Base-by-base conservation (phyloP, 2,329 filamentous ascomycete genomes). In the Ascochyta lentis region DNA sequence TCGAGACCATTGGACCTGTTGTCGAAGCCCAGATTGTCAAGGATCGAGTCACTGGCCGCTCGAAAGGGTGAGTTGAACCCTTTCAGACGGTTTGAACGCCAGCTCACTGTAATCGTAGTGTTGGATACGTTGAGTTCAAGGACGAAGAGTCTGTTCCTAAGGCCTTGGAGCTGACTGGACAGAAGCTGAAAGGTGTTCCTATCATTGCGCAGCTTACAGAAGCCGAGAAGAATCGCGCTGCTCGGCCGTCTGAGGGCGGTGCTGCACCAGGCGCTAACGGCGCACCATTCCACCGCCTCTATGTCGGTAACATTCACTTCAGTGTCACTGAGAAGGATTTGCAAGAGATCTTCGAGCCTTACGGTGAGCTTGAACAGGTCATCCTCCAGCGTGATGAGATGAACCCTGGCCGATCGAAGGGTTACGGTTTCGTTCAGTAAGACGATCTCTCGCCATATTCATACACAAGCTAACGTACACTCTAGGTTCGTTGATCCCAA, bases 231-330 rank as follows among this genome's bases (percentile, higher is more conserved):
- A 99, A 99, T 75, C 92, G 95, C 68, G 94, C 96, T 82, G 92
- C 92, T 63, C 92, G 94, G 66, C 94, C 86, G 63, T 86, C 90
- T 48, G 70, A 71, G 44, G 65, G 66, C 44, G 78, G 83, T 45
- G 83, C 84, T 64, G 87, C 84, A 64, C 81, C 80, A 56, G 86
- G 91, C 66, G 88, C 89, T 57, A 93, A 93, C 74, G 89, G 91
- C 59, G 89, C 96, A 56, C 95, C 95, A 23, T 98, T 98, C 82
- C 95, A 99, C 79, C 91, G 96, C 67, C 89, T 99, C 57, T 99
- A 98, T 77, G 94, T 99, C 67, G 95, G 95, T 78, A 99, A 99
- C 76, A 98, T 99, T 68, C 95, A 99, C 81, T 99, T 99, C 84
- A 97, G 92, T 76, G 96, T 99, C 76, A 97, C 92, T 73, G 95